Percentiles rank a stretch among this genome's conserved stretches.
These are phyloP conservation scores for Pythium folliculosum DNA, from an alignment of 352 stramenopile species.

Conservation along the genomic window DNA sequence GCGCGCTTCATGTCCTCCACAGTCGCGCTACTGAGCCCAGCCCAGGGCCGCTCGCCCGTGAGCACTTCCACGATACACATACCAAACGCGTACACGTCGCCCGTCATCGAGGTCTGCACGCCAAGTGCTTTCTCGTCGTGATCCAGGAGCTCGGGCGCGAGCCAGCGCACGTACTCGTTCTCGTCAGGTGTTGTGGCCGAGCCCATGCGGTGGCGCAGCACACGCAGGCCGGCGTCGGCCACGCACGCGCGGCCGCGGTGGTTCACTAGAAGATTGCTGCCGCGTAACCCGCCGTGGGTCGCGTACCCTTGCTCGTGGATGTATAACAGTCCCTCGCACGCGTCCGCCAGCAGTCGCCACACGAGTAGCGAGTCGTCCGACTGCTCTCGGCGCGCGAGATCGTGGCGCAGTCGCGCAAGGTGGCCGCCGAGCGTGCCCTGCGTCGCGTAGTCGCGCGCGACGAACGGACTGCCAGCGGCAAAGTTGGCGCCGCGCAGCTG, in stretches of 20 bases:
- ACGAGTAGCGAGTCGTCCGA: conserved; percentile 36
- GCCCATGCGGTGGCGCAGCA: conserved; percentile 33
- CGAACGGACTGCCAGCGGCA: conserved; percentile 41
- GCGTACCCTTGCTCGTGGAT: conserved; percentile 57
- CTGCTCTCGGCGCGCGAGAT: conserved; percentile 32
- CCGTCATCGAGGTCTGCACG: conserved; percentile 36
- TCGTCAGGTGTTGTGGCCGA: conserved; percentile 36
- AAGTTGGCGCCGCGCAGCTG: conserved; percentile 63
- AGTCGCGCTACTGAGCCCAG: conserved; percentile 39
- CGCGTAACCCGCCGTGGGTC: conserved; percentile 59
- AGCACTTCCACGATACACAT: conserved; percentile 79
- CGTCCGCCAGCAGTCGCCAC: conserved; percentile 61
- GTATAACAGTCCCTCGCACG: conserved; percentile 58
- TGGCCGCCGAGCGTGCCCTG: conserved; percentile 59
- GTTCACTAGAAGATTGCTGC: conserved; percentile 73
- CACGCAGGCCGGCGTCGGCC: conserved; percentile 46
- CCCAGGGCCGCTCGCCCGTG: conserved; percentile 54
- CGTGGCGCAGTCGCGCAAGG: conserved; percentile 34
- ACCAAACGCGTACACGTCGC: conserved; percentile 74
- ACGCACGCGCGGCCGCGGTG: conserved; percentile 65
- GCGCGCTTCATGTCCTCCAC: conserved; percentile 54
- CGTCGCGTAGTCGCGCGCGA: conserved; percentile 64
- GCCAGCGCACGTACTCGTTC: conserved; percentile 62
- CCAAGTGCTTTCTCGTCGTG: not conserved
- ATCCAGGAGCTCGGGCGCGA: conserved; percentile 58